Evolutionary conservation across 805 yeast genomes (phyloP).

Genomic region (Starmerella tilneyi): DNA sequence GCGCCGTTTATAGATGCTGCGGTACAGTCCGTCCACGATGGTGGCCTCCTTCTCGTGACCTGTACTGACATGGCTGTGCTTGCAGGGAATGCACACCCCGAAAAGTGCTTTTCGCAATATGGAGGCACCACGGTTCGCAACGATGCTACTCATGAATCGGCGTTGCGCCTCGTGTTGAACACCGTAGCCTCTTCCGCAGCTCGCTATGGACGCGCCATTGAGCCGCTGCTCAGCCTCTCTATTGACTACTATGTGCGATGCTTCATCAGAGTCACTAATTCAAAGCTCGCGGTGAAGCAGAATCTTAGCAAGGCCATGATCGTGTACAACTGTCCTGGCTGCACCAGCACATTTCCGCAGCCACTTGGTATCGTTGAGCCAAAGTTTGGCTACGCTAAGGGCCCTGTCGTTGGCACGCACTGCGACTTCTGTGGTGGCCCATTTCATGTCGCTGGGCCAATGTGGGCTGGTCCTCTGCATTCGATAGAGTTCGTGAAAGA

Average conservation of each 20-base stretch:
- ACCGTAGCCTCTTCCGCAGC: conserved; percentile 78
- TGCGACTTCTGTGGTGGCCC: conserved; percentile 64
- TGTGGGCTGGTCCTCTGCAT: conserved; percentile 85
- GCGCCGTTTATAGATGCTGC: conserved; percentile 93
- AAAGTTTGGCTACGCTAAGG: conserved; percentile 56
- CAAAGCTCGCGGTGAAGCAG: conserved; percentile 74
- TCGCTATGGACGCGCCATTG: conserved; percentile 73
- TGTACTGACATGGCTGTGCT: conserved; percentile 94
- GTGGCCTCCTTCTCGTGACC: conserved; percentile 78
- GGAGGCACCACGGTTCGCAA: conserved; percentile 84
- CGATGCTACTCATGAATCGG: conserved; percentile 88
- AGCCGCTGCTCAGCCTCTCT: conserved; percentile 74
- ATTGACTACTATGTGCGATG: conserved; percentile 89
- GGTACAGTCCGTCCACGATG: conserved; percentile 68
- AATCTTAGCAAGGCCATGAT: conserved; percentile 67
- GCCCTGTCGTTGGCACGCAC: conserved; percentile 47
- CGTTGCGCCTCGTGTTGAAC: conserved; percentile 70
- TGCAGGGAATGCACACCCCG: conserved; percentile 95
- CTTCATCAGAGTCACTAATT: conserved; percentile 63
- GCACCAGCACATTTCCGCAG: conserved; percentile 64
- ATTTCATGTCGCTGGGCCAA: conserved; percentile 84
- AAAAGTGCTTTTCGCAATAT: conserved; percentile 86
- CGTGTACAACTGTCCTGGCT: conserved; percentile 76
- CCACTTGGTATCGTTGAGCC: conserved; percentile 52
- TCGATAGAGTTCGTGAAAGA: conserved; percentile 53